A percentile compares a stretch with the other conserved stretches of the same genome.
Evolutionary conservation across 2,329 filamentous ascomycete species (phyloP).

Genomic region (Hyphodiscus sp.): DNA sequence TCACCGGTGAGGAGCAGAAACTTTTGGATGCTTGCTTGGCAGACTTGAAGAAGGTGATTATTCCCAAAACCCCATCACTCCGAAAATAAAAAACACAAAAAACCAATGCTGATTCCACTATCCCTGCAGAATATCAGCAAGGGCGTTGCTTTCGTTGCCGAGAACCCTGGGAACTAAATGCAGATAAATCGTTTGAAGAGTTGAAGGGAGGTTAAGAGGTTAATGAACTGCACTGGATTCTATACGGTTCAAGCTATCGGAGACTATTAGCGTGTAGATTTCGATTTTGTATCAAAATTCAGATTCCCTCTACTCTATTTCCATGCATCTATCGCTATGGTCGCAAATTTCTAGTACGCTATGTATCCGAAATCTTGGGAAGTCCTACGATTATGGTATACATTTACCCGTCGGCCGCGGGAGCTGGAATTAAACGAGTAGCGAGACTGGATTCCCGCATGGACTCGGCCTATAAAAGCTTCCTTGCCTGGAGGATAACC

Average conservation of each 20-base stretch:
- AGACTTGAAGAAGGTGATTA: constrained; percentile 62
- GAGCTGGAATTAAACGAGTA: too few relatives aligned
- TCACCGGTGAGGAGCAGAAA: constrained; percentile 80
- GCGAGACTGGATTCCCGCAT: too few relatives aligned
- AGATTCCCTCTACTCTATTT: not conserved
- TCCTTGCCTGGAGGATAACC: too few relatives aligned
- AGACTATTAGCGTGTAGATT: not conserved
- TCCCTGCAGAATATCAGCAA: constrained; percentile 76
- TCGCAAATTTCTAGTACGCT: not conserved
- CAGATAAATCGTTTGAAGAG: not conserved
- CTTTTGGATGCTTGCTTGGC: constrained; percentile 75
- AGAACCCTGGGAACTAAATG: constrained; percentile 15
- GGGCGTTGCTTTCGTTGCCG: constrained; percentile 55
- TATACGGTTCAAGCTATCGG: not conserved
- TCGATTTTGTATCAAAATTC: not conserved
- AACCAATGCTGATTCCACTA: constrained; percentile 6
- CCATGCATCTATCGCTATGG: not conserved
- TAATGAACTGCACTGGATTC: not conserved
- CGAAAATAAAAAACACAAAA: not conserved
- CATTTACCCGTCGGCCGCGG: too few relatives aligned
- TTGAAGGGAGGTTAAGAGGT: not conserved
- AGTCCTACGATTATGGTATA: too few relatives aligned
- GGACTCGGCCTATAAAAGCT: too few relatives aligned
- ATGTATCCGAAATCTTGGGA: not conserved
- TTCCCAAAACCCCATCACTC: not conserved